Percentiles rank a stretch among this genome's conserved stretches.
Conservation (phyloP, 805 yeast genomes). For the Metschnikowia noctiluminum region DNA sequence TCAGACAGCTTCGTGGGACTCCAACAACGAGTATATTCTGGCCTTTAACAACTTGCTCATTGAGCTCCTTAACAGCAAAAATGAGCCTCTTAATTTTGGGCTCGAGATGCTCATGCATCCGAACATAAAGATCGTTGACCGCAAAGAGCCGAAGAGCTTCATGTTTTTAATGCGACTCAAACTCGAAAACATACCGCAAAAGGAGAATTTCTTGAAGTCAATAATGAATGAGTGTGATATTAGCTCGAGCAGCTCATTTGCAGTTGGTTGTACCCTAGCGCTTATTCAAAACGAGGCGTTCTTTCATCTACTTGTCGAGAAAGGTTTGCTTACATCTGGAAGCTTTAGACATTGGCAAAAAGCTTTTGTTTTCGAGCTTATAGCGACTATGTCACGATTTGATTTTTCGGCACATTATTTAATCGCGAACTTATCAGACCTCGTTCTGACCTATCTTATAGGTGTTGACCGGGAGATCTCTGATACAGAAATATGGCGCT, state of each 20-base stretch:
- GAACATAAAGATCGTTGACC: not conserved
- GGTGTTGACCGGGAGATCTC: not conserved
- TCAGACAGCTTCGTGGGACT: not conserved
- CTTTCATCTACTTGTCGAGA: constrained; percentile 1
- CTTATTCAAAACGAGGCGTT: constrained; percentile 7
- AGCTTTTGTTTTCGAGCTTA: not conserved
- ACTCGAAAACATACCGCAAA: constrained; percentile 4
- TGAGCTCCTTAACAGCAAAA: not conserved
- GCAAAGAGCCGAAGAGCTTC: not conserved
- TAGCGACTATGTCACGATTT: not conserved
- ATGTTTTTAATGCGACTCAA: not conserved
- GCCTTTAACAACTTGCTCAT: not conserved
- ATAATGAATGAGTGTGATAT: constrained; percentile 1
- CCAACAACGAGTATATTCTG: not conserved
- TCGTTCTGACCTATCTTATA: constrained; percentile 2
- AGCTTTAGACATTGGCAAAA: constrained; percentile 1
- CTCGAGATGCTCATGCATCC: constrained; percentile 3
- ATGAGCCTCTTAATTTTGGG: constrained; percentile 1
- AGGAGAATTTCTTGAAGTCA: constrained; percentile 1
- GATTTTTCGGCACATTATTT: constrained; percentile 6
- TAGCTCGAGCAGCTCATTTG: not conserved
- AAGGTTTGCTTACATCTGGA: not conserved
- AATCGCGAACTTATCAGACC: constrained; percentile 1
- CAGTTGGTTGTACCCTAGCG: not conserved
- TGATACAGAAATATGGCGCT: constrained; percentile 2